Conservation (phyloP, 2,329 filamentous ascomycete species). For the Monosporascus sp. region DNA sequence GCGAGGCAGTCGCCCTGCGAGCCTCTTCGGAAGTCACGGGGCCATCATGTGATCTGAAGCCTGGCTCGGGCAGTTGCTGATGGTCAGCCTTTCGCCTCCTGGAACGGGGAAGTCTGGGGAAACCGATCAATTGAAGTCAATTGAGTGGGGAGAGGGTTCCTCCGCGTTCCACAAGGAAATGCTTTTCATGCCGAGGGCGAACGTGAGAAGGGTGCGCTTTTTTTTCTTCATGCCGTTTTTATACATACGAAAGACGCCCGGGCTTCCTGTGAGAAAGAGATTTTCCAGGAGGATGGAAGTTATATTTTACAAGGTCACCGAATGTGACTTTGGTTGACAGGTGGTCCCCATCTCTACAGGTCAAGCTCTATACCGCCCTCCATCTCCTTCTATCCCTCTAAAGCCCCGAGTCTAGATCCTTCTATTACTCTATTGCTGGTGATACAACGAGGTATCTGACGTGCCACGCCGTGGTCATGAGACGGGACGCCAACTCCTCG, state of each 20-base stretch:
- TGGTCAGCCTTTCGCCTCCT: too few relatives aligned
- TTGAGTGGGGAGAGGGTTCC: constrained; percentile 2
- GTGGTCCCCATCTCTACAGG: constrained; percentile 25
- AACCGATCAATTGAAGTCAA: constrained; percentile 7
- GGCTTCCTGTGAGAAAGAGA: neutral
- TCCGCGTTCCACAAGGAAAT: neutral
- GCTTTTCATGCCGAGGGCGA: neutral
- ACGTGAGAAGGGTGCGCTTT: neutral
- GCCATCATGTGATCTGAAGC: neutral
- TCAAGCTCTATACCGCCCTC: constrained; percentile 24
- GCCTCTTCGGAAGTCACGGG: neutral
- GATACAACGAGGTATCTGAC: constrained; percentile 25
- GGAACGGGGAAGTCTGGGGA: neutral
- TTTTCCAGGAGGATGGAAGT: constrained; percentile 9
- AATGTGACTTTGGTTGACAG: constrained; percentile 6
- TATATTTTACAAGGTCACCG: constrained; percentile 19
- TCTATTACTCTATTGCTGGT: constrained; percentile 31
- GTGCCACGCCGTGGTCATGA: constrained; percentile 12
- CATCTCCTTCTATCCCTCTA: constrained; percentile 17
- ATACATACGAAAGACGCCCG: neutral
- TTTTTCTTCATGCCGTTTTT: constrained; percentile 1
- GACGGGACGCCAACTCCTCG: constrained; percentile 16
- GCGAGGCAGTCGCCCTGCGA: neutral
- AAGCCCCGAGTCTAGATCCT: constrained; percentile 22
- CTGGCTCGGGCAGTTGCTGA: too few relatives aligned